These are phyloP conservation scores for Metschnikowia similis DNA, from an alignment of 805 yeast species.

Conservation along the genomic window DNA sequence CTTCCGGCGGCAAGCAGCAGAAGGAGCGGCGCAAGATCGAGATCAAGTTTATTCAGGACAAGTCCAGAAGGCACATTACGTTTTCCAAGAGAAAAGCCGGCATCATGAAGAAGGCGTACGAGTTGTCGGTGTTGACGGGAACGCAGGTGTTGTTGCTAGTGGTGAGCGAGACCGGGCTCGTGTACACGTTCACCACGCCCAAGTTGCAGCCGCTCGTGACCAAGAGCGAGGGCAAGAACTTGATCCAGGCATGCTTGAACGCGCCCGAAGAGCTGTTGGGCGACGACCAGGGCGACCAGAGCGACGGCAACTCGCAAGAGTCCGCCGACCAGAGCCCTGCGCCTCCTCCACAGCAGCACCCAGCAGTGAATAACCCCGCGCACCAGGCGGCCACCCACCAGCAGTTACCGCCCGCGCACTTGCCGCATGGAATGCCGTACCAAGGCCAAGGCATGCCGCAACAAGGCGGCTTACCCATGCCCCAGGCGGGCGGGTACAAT, in stretches of 20 bases:
- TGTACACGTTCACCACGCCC: constrained; percentile 98
- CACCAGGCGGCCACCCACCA: constrained; percentile 25
- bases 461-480: constrained; percentile 39
- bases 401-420: constrained; percentile 36
- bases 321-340: constrained; percentile 40
- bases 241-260: constrained; percentile 93
- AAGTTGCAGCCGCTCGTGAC: constrained; percentile 97
- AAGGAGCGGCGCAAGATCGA: constrained; percentile 84
- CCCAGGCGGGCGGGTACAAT: constrained; percentile 46
- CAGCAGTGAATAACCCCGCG: constrained; percentile 15
- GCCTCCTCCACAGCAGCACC: constrained; percentile 22
- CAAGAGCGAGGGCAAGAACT: constrained; percentile 93
- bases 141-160: constrained; percentile 93
- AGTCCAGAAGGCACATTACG: constrained; percentile 95
- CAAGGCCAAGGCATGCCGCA: constrained; percentile 40
- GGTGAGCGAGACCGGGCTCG: constrained; percentile 97
- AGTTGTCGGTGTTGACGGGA: constrained; percentile 91
- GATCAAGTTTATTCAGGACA: constrained; percentile 95
- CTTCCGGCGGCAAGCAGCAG: constrained; percentile 44
- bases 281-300: constrained; percentile 55
- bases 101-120: constrained; percentile 99
- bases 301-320: constrained; percentile 45
- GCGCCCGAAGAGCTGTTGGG: constrained; percentile 87
- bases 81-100: constrained; percentile 98
- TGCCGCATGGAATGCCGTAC: constrained; percentile 44